These are phyloP conservation scores for Fusarium sp. DNA, from an alignment of 2,329 filamentous ascomycete species.

Conservation along the genomic window DNA sequence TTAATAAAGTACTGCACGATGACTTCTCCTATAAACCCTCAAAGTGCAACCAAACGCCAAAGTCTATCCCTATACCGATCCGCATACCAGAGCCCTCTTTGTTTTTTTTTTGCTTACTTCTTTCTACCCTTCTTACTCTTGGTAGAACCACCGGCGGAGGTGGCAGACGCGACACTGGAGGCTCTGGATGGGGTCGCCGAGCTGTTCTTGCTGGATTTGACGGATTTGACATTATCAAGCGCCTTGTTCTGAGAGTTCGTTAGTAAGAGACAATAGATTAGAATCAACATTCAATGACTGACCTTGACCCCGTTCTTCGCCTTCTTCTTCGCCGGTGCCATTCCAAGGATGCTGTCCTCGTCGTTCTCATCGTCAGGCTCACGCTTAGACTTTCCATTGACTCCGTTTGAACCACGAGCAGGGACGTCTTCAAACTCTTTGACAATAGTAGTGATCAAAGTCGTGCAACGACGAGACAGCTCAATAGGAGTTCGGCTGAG, in stretches of 20 bases:
- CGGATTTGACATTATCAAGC: constrained; percentile 85
- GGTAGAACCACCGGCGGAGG: constrained; percentile 66
- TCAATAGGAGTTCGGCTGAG: constrained; percentile 93
- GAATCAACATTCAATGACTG: constrained; percentile 39
- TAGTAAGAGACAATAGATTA: constrained; percentile 15
- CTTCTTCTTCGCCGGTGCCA: constrained; percentile 94
- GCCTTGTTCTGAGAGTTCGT: constrained; percentile 80
- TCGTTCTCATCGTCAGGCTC: constrained; percentile 85
- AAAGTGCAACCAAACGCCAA: constrained; percentile 45
- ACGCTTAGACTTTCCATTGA: constrained; percentile 78
- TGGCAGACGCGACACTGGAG: constrained; percentile 85
- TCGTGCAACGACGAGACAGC: constrained; percentile 91
- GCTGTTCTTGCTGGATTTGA: constrained; percentile 83
- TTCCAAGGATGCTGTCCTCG: constrained; percentile 81
- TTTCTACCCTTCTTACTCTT: constrained; percentile 58
- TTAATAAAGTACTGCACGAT: constrained; percentile 33
- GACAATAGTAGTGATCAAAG: constrained; percentile 91
- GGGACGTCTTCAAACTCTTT: constrained; percentile 87
- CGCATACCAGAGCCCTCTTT: constrained; percentile 7
- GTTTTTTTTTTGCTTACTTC: constrained; percentile 43
- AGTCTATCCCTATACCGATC: constrained; percentile 30
- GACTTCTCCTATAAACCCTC: constrained; percentile 25
- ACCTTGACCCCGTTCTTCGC: constrained; percentile 90
- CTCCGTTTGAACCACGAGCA: constrained; percentile 65
- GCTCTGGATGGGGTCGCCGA: constrained; percentile 85